Percentiles rank a stretch among this genome's conserved stretches.
phyloP scores from a whole-genome alignment of 306 rosid genomes.

The Lupinus albus region DNA sequence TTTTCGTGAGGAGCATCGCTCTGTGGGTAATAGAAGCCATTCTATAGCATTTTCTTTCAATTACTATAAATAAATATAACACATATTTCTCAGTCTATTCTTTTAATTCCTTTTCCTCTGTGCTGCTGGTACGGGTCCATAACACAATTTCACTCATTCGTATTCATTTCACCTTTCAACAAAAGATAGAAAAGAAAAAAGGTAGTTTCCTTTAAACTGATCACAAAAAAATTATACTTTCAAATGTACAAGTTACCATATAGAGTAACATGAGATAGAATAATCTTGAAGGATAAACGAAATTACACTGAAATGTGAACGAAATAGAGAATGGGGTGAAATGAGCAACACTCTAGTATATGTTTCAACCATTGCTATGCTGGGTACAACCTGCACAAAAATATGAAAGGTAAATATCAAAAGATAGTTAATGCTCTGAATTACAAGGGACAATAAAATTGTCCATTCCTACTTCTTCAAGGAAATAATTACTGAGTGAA shows the following conservation, averaged over 20 bases:
- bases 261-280: conserved; percentile 20
- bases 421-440: conserved; percentile 27
- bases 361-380: conserved; percentile 96
- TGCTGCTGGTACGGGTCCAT: no score
- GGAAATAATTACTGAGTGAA: conserved; percentile 23
- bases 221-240: conserved; percentile 25
- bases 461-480: conserved; percentile 25
- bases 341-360: conserved; percentile 84
- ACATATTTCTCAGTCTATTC: no score
- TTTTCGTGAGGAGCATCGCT: no score
- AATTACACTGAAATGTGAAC: conserved; percentile 89
- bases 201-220: conserved; percentile 23
- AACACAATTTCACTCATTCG: conserved; percentile 15
- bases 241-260: conserved; percentile 1
- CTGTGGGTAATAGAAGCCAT: no score
- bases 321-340: conserved; percentile 83
- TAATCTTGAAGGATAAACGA: conserved; percentile 32
- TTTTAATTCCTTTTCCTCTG: no score
- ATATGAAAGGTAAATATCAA: conserved; percentile 39
- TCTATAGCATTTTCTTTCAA: no score
- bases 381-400: conserved; percentile 79
- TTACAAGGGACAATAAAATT: conserved; percentile 29
- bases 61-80: no score
- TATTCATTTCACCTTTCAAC: conserved; percentile 33
- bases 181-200: conserved; percentile 24